Conservation (phyloP, 2,329 filamentous ascomycete genomes). For the Fusarium oligoseptatum region DNA sequence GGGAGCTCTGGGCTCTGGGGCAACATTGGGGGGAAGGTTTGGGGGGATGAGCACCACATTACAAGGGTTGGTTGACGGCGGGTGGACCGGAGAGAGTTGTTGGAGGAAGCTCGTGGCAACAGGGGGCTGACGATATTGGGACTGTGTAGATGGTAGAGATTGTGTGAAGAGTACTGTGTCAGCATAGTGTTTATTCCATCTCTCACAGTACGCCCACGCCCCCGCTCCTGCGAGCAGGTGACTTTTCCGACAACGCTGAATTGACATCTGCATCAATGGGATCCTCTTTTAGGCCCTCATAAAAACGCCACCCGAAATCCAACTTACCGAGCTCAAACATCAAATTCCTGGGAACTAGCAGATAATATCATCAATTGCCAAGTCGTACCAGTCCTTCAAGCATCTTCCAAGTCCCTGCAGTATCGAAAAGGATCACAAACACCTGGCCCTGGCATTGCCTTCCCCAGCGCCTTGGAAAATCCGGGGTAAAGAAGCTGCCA, state of each 20-base stretch:
- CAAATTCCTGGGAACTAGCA: not conserved
- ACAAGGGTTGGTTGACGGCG: constrained; percentile 20
- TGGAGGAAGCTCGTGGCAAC: constrained; percentile 7
- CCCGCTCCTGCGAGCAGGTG: constrained; percentile 34
- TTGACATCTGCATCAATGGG: constrained; percentile 2
- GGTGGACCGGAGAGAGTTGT: not conserved
- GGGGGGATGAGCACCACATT: constrained; percentile 25
- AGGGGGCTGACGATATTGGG: not conserved
- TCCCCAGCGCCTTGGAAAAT: constrained; percentile 41
- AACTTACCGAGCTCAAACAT: constrained; percentile 28
- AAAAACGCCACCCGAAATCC: constrained; percentile 23
- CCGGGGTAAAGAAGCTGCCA: constrained; percentile 42
- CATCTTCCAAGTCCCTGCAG: constrained; percentile 32
- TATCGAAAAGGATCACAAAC: constrained; percentile 29
- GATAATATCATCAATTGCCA: constrained; percentile 11
- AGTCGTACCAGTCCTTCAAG: not conserved
- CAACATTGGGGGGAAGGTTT: constrained; percentile 20
- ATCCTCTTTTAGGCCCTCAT: constrained; percentile 20
- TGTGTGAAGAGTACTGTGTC: not conserved
- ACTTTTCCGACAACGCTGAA: constrained; percentile 24
- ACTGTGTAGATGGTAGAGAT: not conserved
- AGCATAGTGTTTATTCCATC: not conserved
- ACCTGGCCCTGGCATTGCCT: constrained; percentile 38
- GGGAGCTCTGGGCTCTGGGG: constrained; percentile 9
- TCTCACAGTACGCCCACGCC: constrained; percentile 17